phyloP scores from a whole-genome alignment of 176 grass and related monocot species.

The Aegilops longissima region DNA sequence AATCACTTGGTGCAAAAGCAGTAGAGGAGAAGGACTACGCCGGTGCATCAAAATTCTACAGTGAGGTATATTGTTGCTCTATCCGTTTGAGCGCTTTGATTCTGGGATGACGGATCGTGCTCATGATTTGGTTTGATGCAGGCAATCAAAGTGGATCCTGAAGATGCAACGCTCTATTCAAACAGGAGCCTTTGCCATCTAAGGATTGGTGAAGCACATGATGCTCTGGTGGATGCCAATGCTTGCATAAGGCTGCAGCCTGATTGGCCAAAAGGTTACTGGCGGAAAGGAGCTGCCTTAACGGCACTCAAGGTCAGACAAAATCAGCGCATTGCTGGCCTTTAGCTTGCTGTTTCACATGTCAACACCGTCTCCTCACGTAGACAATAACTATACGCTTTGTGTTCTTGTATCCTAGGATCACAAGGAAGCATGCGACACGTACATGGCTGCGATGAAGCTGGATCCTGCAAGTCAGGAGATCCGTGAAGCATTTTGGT shows the following conservation, averaged over 20 bases:
- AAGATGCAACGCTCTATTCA: slow-evolving; percentile 23
- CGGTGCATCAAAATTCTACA: slow-evolving; percentile 13
- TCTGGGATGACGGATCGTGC: neutral
- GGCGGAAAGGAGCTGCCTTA: slow-evolving; percentile 37
- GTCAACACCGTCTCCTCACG: neutral
- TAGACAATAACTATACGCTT: neutral
- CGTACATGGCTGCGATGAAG: slow-evolving; percentile 35
- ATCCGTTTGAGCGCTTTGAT: neutral
- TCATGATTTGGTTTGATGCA: slow-evolving; percentile 6
- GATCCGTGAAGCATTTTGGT: slow-evolving; percentile 25
- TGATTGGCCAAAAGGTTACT: slow-evolving; percentile 38
- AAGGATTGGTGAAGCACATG: neutral
- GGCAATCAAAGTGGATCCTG: slow-evolving; percentile 36
- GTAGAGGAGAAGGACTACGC: slow-evolving; percentile 22
- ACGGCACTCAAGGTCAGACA: slow-evolving; percentile 31
- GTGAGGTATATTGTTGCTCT: slow-evolving; percentile 17
- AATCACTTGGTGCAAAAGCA: slow-evolving; percentile 28
- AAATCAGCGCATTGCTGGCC: neutral
- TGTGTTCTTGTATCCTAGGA: slow-evolving; percentile 16
- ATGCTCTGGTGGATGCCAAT: slow-evolving; percentile 33
- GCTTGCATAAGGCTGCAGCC: slow-evolving; percentile 25
- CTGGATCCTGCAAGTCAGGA: slow-evolving; percentile 36
- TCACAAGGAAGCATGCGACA: slow-evolving; percentile 26
- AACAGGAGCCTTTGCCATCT: slow-evolving; percentile 34
- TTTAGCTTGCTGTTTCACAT: neutral